A percentile compares a stretch with the other conserved stretches of the same genome.
phyloP scores from a whole-genome alignment of 2,329 filamentous ascomycete genomes.

The Drechmeria coniospora region DNA sequence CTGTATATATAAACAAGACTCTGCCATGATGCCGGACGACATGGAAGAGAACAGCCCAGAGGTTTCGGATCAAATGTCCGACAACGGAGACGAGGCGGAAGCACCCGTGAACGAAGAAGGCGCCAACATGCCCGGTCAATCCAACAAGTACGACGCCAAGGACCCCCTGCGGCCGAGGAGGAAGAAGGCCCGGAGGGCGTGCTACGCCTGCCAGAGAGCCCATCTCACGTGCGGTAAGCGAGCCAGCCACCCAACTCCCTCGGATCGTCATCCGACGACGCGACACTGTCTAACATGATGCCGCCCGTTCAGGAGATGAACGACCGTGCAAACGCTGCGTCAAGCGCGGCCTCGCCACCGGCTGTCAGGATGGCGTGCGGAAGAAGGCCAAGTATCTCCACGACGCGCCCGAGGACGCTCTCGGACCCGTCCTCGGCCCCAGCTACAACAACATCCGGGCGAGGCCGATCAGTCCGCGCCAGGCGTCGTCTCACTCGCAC shows the following conservation, averaged over 20 bases:
- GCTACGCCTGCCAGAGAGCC: constrained; percentile 90
- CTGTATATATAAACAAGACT: too few species aligned
- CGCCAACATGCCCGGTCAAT: constrained; percentile 41
- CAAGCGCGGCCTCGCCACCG: constrained; percentile 79
- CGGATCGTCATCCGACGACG: too few species aligned
- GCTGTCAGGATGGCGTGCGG: constrained; percentile 87
- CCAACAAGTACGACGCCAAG: constrained; percentile 67
- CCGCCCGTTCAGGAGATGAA: constrained; percentile 59
- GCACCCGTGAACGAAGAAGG: constrained; percentile 28
- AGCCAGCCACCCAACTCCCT: neutral
- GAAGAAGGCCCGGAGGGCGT: constrained; percentile 92
- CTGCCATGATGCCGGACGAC: constrained; percentile 43
- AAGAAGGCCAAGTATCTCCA: constrained; percentile 99
- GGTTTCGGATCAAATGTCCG: constrained; percentile 43
- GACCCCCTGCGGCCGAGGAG: constrained; percentile 77
- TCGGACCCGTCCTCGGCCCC: constrained; percentile 69
- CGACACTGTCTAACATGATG: constrained; percentile 15
- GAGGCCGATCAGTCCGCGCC: constrained; percentile 29
- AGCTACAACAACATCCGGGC: constrained; percentile 46
- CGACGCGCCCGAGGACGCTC: constrained; percentile 78
- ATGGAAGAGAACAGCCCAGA: constrained; percentile 37
- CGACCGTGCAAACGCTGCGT: constrained; percentile 87
- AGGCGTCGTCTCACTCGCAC: constrained; percentile 30
- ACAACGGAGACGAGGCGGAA: constrained; percentile 42
- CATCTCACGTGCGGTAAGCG: constrained; percentile 95